Evolutionary conservation across 2,329 filamentous ascomycete species (phyloP), one percentile per base, ranked within the genome.

Genomic region (Metarhizium rileyi): DNA sequence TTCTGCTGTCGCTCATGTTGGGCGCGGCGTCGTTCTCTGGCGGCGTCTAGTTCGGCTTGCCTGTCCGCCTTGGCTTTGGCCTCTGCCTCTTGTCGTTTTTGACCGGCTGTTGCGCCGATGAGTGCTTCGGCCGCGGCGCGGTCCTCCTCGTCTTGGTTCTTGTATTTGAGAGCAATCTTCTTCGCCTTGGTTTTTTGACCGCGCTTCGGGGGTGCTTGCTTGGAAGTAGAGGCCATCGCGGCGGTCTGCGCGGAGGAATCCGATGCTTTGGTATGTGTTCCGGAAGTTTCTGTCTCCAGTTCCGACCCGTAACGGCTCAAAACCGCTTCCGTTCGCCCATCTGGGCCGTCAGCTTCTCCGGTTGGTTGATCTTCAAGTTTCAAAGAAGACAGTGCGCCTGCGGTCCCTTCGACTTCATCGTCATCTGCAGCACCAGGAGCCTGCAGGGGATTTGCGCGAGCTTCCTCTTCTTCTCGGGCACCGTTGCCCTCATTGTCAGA

Each of bases 71-170:
- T 87, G 35, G 81, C 81, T 52, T 77, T 74, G 1, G 79, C 78
- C 58, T 87, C 85, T 2, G 82, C 84, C 57, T 85, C 80, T 14
- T 78, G 80, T 54, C 83, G 82, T 57, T 86, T 77, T 35, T 79
- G 77, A 1, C 84, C 84, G 0, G 77, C 76, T 52, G 77, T 72
- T 2, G 87, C 84, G 36, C 93, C 93, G n/a, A 95, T 81, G n/a
- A 97, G 76, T 23, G 83, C 77, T 67, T 96, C 86, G 28, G 90
- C 89, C 0, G 90, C 78, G 6, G 78, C 80, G 12, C 90, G 87
- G 61, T 98, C 93, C 66, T 95, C 91, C 49, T 95, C 90, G 59
- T 97, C 91, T 73, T 97, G 93, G 58, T 94, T 74, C 43, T 86
- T 91, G 69, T 98, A 98, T 65, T 95, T 96, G 51, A 80, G 73